Base-by-base conservation (phyloP, 768 basidiomycete genomes). In the Tulasnella calospora region DNA sequence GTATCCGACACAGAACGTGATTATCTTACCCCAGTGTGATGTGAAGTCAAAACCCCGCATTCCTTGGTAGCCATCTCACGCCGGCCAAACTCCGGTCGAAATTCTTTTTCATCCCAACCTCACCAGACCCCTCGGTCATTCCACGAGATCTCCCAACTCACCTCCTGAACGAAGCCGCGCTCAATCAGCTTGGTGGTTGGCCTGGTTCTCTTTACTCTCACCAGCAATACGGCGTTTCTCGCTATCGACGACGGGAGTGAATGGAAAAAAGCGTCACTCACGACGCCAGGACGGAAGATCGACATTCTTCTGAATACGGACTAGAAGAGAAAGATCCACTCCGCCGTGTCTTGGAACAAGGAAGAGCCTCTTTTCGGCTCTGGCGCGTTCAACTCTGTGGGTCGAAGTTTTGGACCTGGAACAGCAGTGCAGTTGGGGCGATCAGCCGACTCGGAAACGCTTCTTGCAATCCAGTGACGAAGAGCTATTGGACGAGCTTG, bases 271-370 rank as follows among this genome's bases (percentile, higher is more conserved):
- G 94, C 95, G 38, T 96, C 96, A 5, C 86, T 99, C 78, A 92
- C 98, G 88, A 96, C 95, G 83, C 95, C 96, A 0, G 96, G 95
- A 69, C 85, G 94, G 41, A 96, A 97, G 5, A 97, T 99, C 82
- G 98, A 99, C 85, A 94, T 99, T 40, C 88, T 99, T 36, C 87
- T 99, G 78, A 98, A 98, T 86, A 94, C 94, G 83, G 97, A 98
- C 83, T 98, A 95, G 38, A 99, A 98, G 86, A 88, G 98, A 79
- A 99, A 99, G 86, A 94, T 98, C 38, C 92, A 93, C 81, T 90
- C 93, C 21, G 89, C 91, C 1, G 95, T 99, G 0, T 93, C 91
- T 13, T 97, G 96, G 93, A 97, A 98, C 85, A 82, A 84, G 81
- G 90, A 90, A 17, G 97, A 98, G 81, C 87, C 97, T 76, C 84